These are phyloP conservation scores for Rhododendron kiyosumense DNA, from an alignment of 148 eudicot genomes.

Conservation along the genomic window DNA sequence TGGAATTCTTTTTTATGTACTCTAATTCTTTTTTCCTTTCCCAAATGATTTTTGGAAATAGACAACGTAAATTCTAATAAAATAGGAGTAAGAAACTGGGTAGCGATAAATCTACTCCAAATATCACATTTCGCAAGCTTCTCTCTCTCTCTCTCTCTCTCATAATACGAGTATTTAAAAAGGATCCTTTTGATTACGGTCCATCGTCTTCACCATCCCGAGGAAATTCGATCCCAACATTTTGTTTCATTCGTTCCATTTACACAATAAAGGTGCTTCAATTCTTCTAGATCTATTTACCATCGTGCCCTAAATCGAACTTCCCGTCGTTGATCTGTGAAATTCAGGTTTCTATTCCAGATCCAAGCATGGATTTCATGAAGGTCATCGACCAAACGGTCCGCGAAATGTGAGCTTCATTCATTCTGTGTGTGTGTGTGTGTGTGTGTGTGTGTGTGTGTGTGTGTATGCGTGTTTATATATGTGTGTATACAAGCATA, in stretches of 20 bases:
- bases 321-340: slow-evolving; percentile 4
- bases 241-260: neutral
- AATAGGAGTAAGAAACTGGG: neutral
- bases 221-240: no score
- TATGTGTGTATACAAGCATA: no score
- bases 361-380: slow-evolving; percentile 84
- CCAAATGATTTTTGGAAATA: no score
- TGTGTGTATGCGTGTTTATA: no score
- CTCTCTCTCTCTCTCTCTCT: neutral
- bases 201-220: neutral
- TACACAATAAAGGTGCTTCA: neutral
- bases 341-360: slow-evolving; percentile 10
- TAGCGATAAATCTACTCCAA: neutral
- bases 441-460: no score
- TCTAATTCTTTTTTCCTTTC: no score
- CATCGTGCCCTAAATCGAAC: neutral
- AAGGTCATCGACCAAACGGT: slow-evolving; percentile 97
- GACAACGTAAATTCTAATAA: no score
- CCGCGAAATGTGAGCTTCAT: slow-evolving; percentile 64
- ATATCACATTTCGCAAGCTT: neutral
- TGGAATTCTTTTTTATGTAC: no score
- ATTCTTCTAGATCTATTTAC: slow-evolving; percentile 10
- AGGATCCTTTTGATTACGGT: neutral
- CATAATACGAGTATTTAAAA: neutral
- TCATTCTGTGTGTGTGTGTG: no score